These are phyloP conservation scores for Fusarium virguliforme DNA, from an alignment of 2,329 filamentous ascomycete genomes.

Conservation along the genomic window DNA sequence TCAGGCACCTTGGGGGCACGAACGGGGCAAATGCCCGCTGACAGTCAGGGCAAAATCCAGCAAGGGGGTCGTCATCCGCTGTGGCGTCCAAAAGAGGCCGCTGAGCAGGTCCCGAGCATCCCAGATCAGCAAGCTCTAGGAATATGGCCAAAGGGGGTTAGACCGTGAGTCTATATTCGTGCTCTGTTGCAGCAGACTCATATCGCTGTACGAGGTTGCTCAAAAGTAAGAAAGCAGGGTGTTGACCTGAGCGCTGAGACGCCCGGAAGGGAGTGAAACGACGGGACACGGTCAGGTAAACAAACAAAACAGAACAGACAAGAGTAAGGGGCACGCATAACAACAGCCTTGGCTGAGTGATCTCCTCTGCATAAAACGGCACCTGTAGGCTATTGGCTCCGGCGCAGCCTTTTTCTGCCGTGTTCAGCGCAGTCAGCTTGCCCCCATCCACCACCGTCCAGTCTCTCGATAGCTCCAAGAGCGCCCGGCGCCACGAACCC, in stretches of 20 bases:
- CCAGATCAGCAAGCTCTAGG: slow-evolving; percentile 2
- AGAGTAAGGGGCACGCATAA: slow-evolving; percentile 18
- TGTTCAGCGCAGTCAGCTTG: slow-evolving; percentile 14
- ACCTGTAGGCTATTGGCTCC: slow-evolving; percentile 2
- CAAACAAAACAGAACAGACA: slow-evolving; percentile 19
- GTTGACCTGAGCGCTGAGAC: slow-evolving; percentile 9
- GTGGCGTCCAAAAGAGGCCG: slow-evolving; percentile 16
- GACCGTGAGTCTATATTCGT: slow-evolving; percentile 16
- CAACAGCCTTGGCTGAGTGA: slow-evolving; percentile 15
- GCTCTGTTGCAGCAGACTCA: neutral
- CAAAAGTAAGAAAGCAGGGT: slow-evolving; percentile 4
- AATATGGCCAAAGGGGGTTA: slow-evolving; percentile 7
- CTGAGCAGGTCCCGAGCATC: neutral
- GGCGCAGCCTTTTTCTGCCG: neutral
- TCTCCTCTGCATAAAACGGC: slow-evolving; percentile 23
- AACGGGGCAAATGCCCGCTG: slow-evolving; percentile 20
- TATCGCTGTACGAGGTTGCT: slow-evolving; percentile 30
- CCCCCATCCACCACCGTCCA: slow-evolving; percentile 10
- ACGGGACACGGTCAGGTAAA: neutral
- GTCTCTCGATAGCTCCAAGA: slow-evolving; percentile 14
- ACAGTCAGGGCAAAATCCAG: slow-evolving; percentile 10
- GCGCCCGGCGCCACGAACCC: slow-evolving; percentile 16
- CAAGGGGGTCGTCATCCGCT: slow-evolving; percentile 6
- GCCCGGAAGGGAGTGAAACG: slow-evolving; percentile 8
- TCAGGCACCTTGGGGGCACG: slow-evolving; percentile 35